Evolutionary conservation across 345 rosid genomes (phyloP), one percentile per base, ranked within the genome.

Genomic region (Hirschfeldia incana): DNA sequence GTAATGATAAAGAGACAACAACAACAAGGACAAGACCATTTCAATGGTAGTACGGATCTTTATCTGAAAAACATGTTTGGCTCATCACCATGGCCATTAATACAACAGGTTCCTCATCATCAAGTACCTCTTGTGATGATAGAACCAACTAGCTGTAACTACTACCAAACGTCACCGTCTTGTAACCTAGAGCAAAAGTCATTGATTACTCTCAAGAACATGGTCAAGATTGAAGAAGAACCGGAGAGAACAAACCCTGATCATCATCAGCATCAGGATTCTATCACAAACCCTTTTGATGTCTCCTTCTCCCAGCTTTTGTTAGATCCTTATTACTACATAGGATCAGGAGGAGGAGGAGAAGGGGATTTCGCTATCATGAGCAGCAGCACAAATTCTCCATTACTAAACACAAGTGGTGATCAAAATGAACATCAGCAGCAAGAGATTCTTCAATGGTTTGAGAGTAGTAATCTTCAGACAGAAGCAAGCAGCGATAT

Each of bases 11-110:
- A 68, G 46, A 87, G 76, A 55, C 79, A 74, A 77, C 76, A 74
- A 77, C 76, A 72, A 72, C 59, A 74, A 73, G 67, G 63, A 44
- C 77, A 72, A 61, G 69, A 10, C 21, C 82, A 86, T 42, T 75
- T 16, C 26, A 78, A 73, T 44, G 73, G 74, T 53, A 72, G 55
- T 77, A 17, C 67, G 9, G 81, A 79, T 68, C 46, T 79, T 39
- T 78, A 72, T 59, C 77, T 78, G 61, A 78, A 72, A 70, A 79
- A 74, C 75, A 80, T 69, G 79, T 80, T 80, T 74, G 83, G 83
- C 73, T 81, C 63, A 78, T 79, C 73, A 73, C 76, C 80, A 67
- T 65, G 89, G 86, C 83, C 89, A 85, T 73, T 79, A 67, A 21
- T 78, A 78, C 82, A 51, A 44, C 76, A 78, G 7, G 21, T 51